Base-by-base conservation (phyloP, 306 rosid species). In the Ormosia emarginata region DNA sequence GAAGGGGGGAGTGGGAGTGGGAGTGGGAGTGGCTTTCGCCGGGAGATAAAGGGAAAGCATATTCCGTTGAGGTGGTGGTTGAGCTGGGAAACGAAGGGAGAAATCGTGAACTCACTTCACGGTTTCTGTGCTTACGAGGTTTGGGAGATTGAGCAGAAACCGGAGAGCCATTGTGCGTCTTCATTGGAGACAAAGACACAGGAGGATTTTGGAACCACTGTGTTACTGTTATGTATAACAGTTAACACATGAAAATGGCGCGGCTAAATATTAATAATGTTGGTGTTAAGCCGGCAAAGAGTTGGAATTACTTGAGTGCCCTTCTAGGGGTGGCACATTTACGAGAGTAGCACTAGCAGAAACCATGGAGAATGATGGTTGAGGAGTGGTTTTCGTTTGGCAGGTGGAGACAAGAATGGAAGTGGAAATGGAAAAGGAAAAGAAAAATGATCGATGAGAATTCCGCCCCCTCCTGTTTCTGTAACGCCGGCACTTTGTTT, bases 101-200 rank as follows among this genome's bases (percentile, higher is more conserved):
- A 74, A 85, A 88, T 5, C 97, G 86, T 0, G 97, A 91, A 78
- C 82, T 75, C 5, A 81, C 88, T 74, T 91, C 91, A 0, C 97
- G 93, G 50, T 77, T 85, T 81, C 82, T 85, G 30, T 49, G 56
- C 56, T 62, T 79, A n/a, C 94, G 86, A 52, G 34, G 88, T 76
- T 85, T 91, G 12, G 82, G 88, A 33, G 89, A 83, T 14, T 84
- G 85, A 68, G 61, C 82, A 46, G 81, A 76, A 79, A 76, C 81
- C 67, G 53, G 52, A n/a, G 82, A 30, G 7, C 41, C 80, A 1
- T 56, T 79, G 39, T 67, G 85, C 13, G 76, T 74, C 84, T 83
- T 87, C 94, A 86, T 87, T 17, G 72, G 17, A 72, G 37, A 70
- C 52, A 8, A 50, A 10, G 18, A 66, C 8, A 8, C 7, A 34